Percentiles rank a stretch among this genome's conserved stretches.
phyloP scores from a whole-genome alignment of 1,284 basidiomycete genomes.

The Microstroma glucosiphilum region DNA sequence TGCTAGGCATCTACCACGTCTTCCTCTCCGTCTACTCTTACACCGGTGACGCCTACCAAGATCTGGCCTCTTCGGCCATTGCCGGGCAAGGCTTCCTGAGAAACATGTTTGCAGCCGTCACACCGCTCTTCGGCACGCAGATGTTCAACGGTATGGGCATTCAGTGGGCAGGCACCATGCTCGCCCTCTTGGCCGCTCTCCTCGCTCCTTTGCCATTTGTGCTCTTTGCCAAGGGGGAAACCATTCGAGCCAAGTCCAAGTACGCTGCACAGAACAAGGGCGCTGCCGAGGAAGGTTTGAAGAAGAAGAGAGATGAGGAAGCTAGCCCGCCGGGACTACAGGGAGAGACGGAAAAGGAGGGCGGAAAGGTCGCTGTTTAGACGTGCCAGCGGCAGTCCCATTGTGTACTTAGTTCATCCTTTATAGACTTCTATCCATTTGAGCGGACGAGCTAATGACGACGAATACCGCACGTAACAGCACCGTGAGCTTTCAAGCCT shows the following conservation, averaged over 20 bases:
- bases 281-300: too few species aligned
- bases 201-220: constrained; percentile 33
- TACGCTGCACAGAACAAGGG: constrained; percentile 20
- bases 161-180: constrained; percentile 31
- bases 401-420: too few species aligned
- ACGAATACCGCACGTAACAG: too few species aligned
- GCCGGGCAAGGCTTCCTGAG: constrained; percentile 36
- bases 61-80: constrained; percentile 34
- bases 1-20: constrained; percentile 40
- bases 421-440: too few species aligned
- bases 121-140: constrained; percentile 35
- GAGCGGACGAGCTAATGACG: too few species aligned
- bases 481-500: too few species aligned
- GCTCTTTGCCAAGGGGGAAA: constrained; percentile 33
- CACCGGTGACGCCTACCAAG: constrained; percentile 27
- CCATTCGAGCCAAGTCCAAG: constrained; percentile 32
- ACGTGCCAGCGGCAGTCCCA: too few species aligned
- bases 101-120: constrained; percentile 34
- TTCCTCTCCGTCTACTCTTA: constrained; percentile 34
- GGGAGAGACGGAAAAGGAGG: too few species aligned
- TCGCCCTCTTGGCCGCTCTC: constrained; percentile 25
- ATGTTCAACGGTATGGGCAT: constrained; percentile 38
- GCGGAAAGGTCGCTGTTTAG: too few species aligned
- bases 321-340: too few species aligned
- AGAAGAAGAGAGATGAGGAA: too few species aligned